Percentiles rank a stretch among this genome's conserved stretches.
These are phyloP conservation scores for Nemania sp. DNA, from an alignment of 2,329 filamentous ascomycete genomes.

Conservation along the genomic window DNA sequence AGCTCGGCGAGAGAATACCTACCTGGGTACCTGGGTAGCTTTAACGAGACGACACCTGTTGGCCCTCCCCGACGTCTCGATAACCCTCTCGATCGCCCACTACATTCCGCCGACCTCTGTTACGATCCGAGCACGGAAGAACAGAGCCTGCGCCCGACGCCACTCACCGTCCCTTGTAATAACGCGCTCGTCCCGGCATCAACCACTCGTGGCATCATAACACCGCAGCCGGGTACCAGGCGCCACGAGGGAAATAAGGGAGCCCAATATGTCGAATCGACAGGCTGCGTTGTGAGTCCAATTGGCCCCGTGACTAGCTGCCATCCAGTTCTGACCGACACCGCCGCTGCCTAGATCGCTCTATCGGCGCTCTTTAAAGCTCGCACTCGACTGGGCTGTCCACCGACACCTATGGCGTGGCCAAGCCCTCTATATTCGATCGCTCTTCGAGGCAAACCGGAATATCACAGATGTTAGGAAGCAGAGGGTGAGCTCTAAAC, in stretches of 20 bases:
- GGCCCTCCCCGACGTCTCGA: slow-evolving; percentile 14
- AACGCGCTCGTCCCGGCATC: slow-evolving; percentile 23
- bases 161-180: slow-evolving; percentile 7
- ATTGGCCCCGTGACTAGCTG: slow-evolving; percentile 10
- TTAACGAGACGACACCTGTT: slow-evolving; percentile 24
- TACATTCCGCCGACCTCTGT: background rate
- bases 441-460: slow-evolving; percentile 93
- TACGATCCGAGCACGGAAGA: background rate
- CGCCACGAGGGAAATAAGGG: slow-evolving; percentile 24
- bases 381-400: slow-evolving; percentile 94
- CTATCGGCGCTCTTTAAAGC: slow-evolving; percentile 92
- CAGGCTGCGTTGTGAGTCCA: slow-evolving; percentile 64
- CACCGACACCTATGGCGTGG: slow-evolving; percentile 94
- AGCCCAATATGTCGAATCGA: slow-evolving; percentile 58
- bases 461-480: slow-evolving; percentile 85
- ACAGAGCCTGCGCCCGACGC: slow-evolving; percentile 4
- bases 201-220: slow-evolving; percentile 22
- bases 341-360: slow-evolving; percentile 67
- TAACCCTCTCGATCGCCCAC: slow-evolving; percentile 3
- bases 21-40: no score
- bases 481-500: slow-evolving; percentile 73
- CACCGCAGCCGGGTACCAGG: slow-evolving; percentile 21
- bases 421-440: slow-evolving; percentile 95
- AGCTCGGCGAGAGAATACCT: slow-evolving; percentile 34
- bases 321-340: slow-evolving; percentile 36